A percentile compares a stretch with the other conserved stretches of the same genome.
Evolutionary conservation across 345 rosid species (phyloP).

Genomic region (Eucalyptus cloeziana): DNA sequence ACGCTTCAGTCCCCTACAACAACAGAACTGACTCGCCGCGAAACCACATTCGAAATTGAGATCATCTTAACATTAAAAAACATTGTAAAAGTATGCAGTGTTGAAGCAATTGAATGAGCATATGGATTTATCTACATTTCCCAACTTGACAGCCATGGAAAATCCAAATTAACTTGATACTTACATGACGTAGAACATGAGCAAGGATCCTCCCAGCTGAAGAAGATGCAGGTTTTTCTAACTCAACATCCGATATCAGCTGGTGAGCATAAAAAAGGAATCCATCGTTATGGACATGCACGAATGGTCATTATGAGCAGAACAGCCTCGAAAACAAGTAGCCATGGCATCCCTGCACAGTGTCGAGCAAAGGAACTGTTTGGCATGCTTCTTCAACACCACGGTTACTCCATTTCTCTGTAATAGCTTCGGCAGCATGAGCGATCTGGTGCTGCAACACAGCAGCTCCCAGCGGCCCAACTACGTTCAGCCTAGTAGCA

Average conservation of each 20-base stretch:
- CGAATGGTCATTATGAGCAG: constrained; percentile 32
- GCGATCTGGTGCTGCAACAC: constrained; percentile 73
- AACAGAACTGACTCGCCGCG: neutral
- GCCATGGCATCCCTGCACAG: constrained; percentile 65
- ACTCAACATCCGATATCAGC: neutral
- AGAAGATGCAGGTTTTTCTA: neutral
- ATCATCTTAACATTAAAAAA: neutral
- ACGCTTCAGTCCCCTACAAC: neutral
- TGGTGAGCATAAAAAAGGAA: neutral
- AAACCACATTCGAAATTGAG: neutral
- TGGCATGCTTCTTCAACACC: constrained; percentile 70
- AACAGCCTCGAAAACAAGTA: constrained; percentile 84
- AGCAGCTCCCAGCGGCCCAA: constrained; percentile 74
- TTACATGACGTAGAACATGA: neutral
- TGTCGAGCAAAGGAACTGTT: constrained; percentile 71
- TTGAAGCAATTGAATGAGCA: neutral
- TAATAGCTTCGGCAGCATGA: constrained; percentile 39
- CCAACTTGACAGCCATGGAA: neutral
- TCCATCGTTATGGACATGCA: neutral
- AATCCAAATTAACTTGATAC: neutral
- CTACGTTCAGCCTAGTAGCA: constrained; percentile 75
- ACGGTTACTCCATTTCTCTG: constrained; percentile 51
- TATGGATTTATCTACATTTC: neutral
- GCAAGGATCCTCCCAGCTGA: neutral
- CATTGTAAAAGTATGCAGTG: neutral